These are phyloP conservation scores for Sechiopsis laciniata DNA, from an alignment of 306 rosid species.

Conservation along the genomic window DNA sequence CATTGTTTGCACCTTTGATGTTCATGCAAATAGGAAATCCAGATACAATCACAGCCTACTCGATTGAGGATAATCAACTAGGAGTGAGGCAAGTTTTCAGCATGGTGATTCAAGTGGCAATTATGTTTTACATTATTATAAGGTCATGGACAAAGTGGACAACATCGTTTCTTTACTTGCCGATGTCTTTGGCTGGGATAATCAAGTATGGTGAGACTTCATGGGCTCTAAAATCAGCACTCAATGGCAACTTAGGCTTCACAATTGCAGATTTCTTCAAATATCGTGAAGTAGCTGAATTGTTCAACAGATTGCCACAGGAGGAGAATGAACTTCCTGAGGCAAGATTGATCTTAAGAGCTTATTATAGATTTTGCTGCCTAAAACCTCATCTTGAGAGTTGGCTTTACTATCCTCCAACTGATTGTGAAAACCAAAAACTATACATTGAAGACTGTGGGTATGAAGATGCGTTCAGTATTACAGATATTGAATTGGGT, in stretches of 20 bases:
- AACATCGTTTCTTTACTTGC: conserved; percentile 50
- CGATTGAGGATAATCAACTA: conserved; percentile 52
- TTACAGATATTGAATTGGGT: conserved; percentile 50
- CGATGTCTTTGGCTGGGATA: conserved; percentile 44
- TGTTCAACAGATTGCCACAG: conserved; percentile 37
- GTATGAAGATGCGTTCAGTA: conserved; percentile 36
- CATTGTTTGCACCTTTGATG: conserved; percentile 50
- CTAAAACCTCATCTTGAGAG: conserved; percentile 55
- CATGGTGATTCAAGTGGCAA: conserved; percentile 45
- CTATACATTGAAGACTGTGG: conserved; percentile 32
- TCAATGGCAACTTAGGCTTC: conserved; percentile 35
- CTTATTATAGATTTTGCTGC: conserved; percentile 49
- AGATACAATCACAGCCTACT: conserved; percentile 59
- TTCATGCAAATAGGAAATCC: conserved; percentile 62
- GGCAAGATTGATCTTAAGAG: conserved; percentile 46
- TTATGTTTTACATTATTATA: conserved; percentile 43
- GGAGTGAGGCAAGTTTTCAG: conserved; percentile 48
- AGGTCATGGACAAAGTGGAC: conserved; percentile 48
- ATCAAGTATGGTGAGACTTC: conserved; percentile 59
- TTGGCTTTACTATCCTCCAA: conserved; percentile 43
- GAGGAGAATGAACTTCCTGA: conserved; percentile 30
- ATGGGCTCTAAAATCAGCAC: conserved; percentile 57
- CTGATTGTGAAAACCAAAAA: conserved; percentile 34
- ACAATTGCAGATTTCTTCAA: conserved; percentile 36
- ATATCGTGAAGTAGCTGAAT: conserved; percentile 36